These are phyloP conservation scores for Cinchona pubescens DNA, from an alignment of 257 asterid species.

Conservation along the genomic window DNA sequence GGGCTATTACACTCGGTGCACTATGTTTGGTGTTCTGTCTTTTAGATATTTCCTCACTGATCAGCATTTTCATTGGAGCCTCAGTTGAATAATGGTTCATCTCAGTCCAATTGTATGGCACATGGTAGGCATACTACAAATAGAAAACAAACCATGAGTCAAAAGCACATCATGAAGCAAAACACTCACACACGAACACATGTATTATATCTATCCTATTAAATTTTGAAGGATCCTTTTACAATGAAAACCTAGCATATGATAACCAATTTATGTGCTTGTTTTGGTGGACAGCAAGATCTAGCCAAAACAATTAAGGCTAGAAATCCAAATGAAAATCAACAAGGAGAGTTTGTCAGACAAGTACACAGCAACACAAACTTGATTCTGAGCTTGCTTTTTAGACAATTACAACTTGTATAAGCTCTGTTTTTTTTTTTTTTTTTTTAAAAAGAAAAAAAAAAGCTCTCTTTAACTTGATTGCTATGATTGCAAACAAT, in stretches of 20 bases:
- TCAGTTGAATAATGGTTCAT: slow-evolving; percentile 40
- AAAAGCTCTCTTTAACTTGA: neutral
- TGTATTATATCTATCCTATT: neutral
- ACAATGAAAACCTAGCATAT: neutral
- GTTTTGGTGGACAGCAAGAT: neutral
- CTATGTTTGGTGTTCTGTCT: slow-evolving; percentile 48
- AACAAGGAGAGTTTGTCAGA: neutral
- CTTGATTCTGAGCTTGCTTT: neutral
- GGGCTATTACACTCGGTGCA: slow-evolving; percentile 87
- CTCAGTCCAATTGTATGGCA: slow-evolving; percentile 41
- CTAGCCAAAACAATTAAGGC: neutral
- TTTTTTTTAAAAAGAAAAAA: too few relatives aligned
- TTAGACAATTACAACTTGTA: neutral
- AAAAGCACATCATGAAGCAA: neutral
- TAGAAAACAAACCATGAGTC: slow-evolving; percentile 5
- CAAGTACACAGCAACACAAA: neutral
- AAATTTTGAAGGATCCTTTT: neutral
- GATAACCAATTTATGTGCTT: neutral
- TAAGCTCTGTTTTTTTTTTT: neutral
- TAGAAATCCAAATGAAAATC: neutral
- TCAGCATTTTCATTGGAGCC: slow-evolving; percentile 79
- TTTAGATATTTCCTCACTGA: slow-evolving; percentile 59
- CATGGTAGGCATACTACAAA: slow-evolving; percentile 58
- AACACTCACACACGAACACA: neutral
- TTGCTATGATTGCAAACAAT: neutral